Conservation (phyloP, 148 eudicot species). For the Tetragonia tetragonoides region DNA sequence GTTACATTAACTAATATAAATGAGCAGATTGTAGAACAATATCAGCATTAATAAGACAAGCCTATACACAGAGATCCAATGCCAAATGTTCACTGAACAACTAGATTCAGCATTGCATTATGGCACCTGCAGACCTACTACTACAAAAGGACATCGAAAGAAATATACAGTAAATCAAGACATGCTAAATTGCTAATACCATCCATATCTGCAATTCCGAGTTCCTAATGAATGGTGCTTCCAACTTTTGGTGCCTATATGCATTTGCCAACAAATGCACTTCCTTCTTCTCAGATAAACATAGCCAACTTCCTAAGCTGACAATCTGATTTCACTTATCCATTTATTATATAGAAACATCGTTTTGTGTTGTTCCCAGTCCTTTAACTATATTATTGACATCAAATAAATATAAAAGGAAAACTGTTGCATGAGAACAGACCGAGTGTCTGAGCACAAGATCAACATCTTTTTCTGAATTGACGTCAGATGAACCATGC, state of each 20-base stretch:
- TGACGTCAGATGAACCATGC: too few relatives aligned
- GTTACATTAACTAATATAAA: not conserved
- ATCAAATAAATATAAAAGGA: not conserved
- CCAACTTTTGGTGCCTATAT: not conserved
- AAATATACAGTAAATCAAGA: too few relatives aligned
- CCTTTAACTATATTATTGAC: not conserved
- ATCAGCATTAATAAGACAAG: not conserved
- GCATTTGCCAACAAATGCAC: not conserved
- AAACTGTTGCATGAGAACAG: not conserved
- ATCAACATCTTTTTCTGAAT: too few relatives aligned
- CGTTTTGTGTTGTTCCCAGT: not conserved
- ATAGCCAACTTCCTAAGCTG: not conserved
- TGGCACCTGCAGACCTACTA: not conserved
- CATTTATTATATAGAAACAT: too few relatives aligned
- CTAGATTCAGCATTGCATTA: too few relatives aligned
- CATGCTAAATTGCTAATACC: too few relatives aligned
- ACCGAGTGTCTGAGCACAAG: not conserved
- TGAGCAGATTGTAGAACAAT: constrained; percentile 1
- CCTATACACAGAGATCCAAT: constrained; percentile 8
- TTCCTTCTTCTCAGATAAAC: not conserved
- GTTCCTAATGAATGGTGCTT: not conserved
- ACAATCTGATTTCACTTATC: not conserved
- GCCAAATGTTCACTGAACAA: not conserved
- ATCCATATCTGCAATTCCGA: not conserved
- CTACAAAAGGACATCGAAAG: not conserved